Conservation (phyloP, 2,329 filamentous ascomycete genomes). For the Cercospora canescens region DNA sequence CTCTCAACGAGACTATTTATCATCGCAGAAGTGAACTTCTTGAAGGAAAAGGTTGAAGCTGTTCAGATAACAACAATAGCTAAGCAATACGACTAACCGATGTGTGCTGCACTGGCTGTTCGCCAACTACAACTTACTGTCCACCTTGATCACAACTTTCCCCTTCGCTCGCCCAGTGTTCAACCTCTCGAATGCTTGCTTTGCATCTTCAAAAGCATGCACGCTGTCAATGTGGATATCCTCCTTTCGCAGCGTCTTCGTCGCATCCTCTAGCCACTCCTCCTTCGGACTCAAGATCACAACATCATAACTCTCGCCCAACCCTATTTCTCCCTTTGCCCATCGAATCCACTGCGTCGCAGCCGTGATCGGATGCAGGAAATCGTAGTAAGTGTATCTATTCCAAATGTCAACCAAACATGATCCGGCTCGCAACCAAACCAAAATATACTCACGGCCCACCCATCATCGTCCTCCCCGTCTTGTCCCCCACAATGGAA, state of each 20-base stretch:
- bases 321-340: slow-evolving; percentile 41
- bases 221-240: slow-evolving; percentile 57
- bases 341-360: slow-evolving; percentile 34
- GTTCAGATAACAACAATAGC: no score
- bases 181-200: slow-evolving; percentile 37
- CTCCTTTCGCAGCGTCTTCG: slow-evolving; percentile 53
- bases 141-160: slow-evolving; percentile 35
- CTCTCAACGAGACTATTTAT: no score
- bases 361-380: slow-evolving; percentile 25
- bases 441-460: slow-evolving; percentile 21
- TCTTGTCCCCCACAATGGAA: slow-evolving; percentile 45
- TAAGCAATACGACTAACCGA: no score
- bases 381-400: slow-evolving; percentile 33
- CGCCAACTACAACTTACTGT: slow-evolving; percentile 1
- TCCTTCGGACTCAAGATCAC: slow-evolving; percentile 46
- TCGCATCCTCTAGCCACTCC: slow-evolving; percentile 54
- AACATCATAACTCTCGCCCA: slow-evolving; percentile 41
- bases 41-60: no score
- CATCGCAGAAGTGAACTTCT: no score
- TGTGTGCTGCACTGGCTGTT: no score
- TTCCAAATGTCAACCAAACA: not conserved
- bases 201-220: slow-evolving; percentile 58
- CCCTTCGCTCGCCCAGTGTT: slow-evolving; percentile 37
- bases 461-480: slow-evolving; percentile 35
- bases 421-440: not conserved